These are phyloP conservation scores for Volutella citrinella DNA, from an alignment of 2,329 filamentous ascomycete genomes.

Conservation along the genomic window DNA sequence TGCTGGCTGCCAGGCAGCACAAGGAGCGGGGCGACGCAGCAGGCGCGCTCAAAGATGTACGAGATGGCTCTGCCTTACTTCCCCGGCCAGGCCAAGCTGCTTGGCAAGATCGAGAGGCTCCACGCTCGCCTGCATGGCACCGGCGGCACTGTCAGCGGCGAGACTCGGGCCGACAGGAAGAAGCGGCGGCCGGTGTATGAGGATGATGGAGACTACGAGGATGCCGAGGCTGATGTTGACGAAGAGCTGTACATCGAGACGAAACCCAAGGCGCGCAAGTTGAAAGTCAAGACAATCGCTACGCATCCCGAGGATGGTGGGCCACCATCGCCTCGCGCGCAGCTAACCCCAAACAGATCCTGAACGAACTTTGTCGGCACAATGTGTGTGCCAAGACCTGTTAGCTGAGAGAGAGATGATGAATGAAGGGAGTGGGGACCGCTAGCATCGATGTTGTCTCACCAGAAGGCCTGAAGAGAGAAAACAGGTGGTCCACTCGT, in stretches of 20 bases:
- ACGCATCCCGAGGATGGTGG: slow-evolving; percentile 40
- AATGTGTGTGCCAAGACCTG: too few species aligned
- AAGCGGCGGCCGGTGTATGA: slow-evolving; percentile 26
- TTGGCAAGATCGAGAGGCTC: slow-evolving; percentile 66
- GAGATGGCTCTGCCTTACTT: slow-evolving; percentile 82
- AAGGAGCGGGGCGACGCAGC: slow-evolving; percentile 78
- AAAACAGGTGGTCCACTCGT: too few species aligned
- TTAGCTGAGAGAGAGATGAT: too few species aligned
- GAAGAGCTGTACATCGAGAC: slow-evolving; percentile 28
- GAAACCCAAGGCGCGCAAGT: slow-evolving; percentile 28
- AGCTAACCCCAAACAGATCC: slow-evolving; percentile 62
- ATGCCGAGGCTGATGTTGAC: slow-evolving; percentile 40
- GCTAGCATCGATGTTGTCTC: too few species aligned
- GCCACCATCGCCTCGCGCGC: slow-evolving; percentile 52
- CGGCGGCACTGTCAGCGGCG: slow-evolving; percentile 16
- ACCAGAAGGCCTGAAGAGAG: too few species aligned
- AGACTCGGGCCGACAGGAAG: slow-evolving; percentile 27
- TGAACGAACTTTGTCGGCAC: too few species aligned
- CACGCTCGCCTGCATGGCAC: slow-evolving; percentile 46
- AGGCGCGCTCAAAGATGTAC: slow-evolving; percentile 80
- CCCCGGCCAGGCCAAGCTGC: slow-evolving; percentile 75
- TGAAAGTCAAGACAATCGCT: slow-evolving; percentile 28
- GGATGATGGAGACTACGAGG: slow-evolving; percentile 38
- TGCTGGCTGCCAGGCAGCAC: slow-evolving; percentile 90
- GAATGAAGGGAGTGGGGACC: too few species aligned